These are phyloP conservation scores for Neopestalotiopsis rosae DNA, from an alignment of 2,329 filamentous ascomycete genomes.

Conservation along the genomic window DNA sequence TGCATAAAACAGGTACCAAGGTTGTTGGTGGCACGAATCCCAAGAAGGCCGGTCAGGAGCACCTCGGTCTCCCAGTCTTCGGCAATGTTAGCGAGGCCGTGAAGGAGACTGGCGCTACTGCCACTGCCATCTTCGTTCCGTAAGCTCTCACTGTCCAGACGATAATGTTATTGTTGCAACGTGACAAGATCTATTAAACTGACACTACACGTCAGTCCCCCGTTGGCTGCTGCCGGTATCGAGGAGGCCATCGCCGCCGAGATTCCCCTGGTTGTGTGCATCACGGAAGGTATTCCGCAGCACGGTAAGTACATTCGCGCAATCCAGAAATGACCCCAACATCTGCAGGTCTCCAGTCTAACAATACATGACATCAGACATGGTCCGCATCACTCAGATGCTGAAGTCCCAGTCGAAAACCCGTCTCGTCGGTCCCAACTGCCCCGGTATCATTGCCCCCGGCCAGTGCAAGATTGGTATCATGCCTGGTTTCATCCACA, in stretches of 20 bases:
- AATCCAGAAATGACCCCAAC: conserved; percentile 35
- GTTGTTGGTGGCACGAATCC: conserved; percentile 98
- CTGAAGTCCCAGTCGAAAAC: conserved; percentile 98
- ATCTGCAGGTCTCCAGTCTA: conserved; percentile 16
- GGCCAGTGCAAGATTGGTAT: conserved; percentile 99
- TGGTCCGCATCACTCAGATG: conserved; percentile 98
- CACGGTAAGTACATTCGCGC: conserved; percentile 67
- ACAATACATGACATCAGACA: conserved; percentile 63
- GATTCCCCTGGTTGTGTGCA: conserved; percentile 93
- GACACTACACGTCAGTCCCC: conserved; percentile 63
- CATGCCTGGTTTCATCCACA: conserved; percentile 99
- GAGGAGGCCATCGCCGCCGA: conserved; percentile 95
- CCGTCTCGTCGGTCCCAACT: conserved; percentile 95
- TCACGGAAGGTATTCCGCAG: conserved; percentile 97
- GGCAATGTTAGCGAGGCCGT: conserved; percentile 86
- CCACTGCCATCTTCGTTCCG: conserved; percentile 96
- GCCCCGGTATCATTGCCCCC: conserved; percentile 92
- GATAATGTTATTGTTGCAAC: conserved; percentile 12
- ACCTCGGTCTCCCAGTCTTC: conserved; percentile 93
- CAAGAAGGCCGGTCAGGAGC: conserved; percentile 92
- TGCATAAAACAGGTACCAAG: conserved; percentile 74
- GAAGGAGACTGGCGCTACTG: conserved; percentile 87
- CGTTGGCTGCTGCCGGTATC: conserved; percentile 90
- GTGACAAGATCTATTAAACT: conserved; percentile 25
- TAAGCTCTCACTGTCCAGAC: conserved; percentile 55